Base-by-base conservation (phyloP, 352 stramenopile species). In the Phytophthora parvispora region DNA sequence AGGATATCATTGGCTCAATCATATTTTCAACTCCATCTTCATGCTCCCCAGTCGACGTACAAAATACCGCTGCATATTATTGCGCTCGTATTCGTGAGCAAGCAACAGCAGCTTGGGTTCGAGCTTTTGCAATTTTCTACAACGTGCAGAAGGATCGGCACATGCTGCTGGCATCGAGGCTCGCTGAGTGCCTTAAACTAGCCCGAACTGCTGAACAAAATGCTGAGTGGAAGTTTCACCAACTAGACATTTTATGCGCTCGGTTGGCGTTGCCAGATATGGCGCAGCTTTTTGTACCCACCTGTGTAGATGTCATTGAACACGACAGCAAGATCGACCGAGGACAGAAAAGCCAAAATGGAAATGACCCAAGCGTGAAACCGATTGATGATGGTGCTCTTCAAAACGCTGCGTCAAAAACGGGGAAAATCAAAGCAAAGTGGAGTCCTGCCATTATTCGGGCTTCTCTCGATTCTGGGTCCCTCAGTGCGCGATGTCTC, bases 201-300 rank as follows among this genome's bases (percentile, higher is more conserved):
- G 29, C 61, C 0, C 57, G 64, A 22, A 67, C 36, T 47, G 69
- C 32, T n/a, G 71, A 86, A 27, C 51, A 74, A 53, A 79, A 78
- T 13, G 52, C 67, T 25, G 32, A 70, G 28, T 93, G 81, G 80
- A 84, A 84, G 40, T 94, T 90, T 71, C 68, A 84, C 27, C 86
- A 95, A 60, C 69, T 97, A 24, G 90, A 97, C 45, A 55, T 97
- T 24, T 75, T 97, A 25, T 97, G 90, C 60, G 85, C 87, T 64
- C 78, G 90, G 34, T 66, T 97, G 7, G 67, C 88, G 6, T 67
- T 93, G 20, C 87, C 86, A 32, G 90, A 97, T 74, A 76, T 95
- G 62, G 83, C 81, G 0, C 86, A 93, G 66, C 69, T 70, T 2
- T 97, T 97, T 67, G 87, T 96, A 10, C 90, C 90, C 16, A 67